Percentiles rank a stretch among this genome's conserved stretches.
These are phyloP conservation scores for Linderina pennispora DNA, from an alignment of 192 early-diverging fungal species.

Conservation along the genomic window DNA sequence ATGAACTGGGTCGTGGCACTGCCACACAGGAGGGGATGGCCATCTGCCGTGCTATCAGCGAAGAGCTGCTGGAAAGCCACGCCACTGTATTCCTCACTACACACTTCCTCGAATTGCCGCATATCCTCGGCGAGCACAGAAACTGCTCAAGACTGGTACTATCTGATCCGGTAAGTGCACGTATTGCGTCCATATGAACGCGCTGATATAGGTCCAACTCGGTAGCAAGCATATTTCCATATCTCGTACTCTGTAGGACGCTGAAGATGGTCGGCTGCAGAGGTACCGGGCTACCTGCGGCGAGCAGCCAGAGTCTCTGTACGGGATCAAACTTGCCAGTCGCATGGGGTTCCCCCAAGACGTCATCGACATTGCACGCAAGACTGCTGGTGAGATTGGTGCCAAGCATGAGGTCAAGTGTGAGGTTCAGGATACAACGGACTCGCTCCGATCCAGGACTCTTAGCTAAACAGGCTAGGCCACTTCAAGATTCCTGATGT, in stretches of 20 bases:
- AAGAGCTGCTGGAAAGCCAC: constrained; percentile 53
- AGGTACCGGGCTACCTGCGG: constrained; percentile 20
- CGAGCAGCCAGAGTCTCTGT: constrained; percentile 16
- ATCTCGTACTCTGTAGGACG: background rate
- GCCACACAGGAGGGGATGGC: constrained; percentile 56
- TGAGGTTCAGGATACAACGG: too few species aligned
- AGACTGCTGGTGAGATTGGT: constrained; percentile 47
- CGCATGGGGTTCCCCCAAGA: constrained; percentile 21
- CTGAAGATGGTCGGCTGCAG: background rate
- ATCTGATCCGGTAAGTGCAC: constrained; percentile 14
- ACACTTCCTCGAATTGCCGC: constrained; percentile 67
- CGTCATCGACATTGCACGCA: constrained; percentile 19
- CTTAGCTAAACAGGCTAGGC: too few species aligned
- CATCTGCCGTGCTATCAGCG: constrained; percentile 67
- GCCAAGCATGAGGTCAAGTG: too few species aligned
- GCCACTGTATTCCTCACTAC: constrained; percentile 70
- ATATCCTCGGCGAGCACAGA: constrained; percentile 45
- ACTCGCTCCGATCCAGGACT: too few species aligned
- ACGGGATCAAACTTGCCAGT: constrained; percentile 35
- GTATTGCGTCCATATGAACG: too few species aligned
- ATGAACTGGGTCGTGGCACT: constrained; percentile 78
- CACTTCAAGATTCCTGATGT: too few species aligned
- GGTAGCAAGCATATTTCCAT: too few species aligned
- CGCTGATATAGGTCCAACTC: too few species aligned
- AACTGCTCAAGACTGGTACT: constrained; percentile 37